Base-by-base conservation (phyloP, 805 yeast genomes). In the Nakazawaea wickerhamii region DNA sequence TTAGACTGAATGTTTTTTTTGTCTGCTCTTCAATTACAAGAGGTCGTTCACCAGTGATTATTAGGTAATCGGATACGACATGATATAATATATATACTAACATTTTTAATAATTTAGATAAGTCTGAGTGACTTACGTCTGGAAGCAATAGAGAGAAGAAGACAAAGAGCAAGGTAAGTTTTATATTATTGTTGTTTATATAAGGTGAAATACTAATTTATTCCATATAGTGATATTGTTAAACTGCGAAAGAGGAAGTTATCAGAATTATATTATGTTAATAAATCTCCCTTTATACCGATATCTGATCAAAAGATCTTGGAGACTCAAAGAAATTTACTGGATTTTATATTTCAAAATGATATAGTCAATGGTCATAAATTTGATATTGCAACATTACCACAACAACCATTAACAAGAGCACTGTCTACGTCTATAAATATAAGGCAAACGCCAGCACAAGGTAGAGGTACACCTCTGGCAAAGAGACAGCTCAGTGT, bases 191-290 rank as follows among this genome's bases (percentile, higher is more conserved):
- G 70, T 67, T 38, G 59, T 77, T n/a, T 61, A 76, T 10, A 64
- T 67, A 46, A 63, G 65, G 35, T 64, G 88, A 38, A 77, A 77
- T 50, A 63, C 80, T 21, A 77, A 77, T 52, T 63, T 82, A 19
- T 69, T n/a, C n/a, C n/a, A n/a, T n/a, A 14, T 36, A 47, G 63
- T 34, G 70, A 67, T 38, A 59, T 77, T n/a, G 61, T 76, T 10
- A 64, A 67, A 46, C 64, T 65, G 35, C 64, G 88, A 38, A 77
- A 77, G 51, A 63, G 80, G 21, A 77, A 77, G 52, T 63, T 82
- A 19, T 69, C 82, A 1, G 84, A 81, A 56, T 61, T 82, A 14
- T 81, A 77, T 54, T 74, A 79, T 48, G 71, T 81, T 11, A 67
- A 84, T 9, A 58, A 76, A 46, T 58, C 76, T 40, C 76, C 80